Percentiles rank a stretch among this genome's conserved stretches.
These are phyloP conservation scores for Penicillium canariense DNA, from an alignment of 495 filamentous ascomycete species.

Conservation along the genomic window DNA sequence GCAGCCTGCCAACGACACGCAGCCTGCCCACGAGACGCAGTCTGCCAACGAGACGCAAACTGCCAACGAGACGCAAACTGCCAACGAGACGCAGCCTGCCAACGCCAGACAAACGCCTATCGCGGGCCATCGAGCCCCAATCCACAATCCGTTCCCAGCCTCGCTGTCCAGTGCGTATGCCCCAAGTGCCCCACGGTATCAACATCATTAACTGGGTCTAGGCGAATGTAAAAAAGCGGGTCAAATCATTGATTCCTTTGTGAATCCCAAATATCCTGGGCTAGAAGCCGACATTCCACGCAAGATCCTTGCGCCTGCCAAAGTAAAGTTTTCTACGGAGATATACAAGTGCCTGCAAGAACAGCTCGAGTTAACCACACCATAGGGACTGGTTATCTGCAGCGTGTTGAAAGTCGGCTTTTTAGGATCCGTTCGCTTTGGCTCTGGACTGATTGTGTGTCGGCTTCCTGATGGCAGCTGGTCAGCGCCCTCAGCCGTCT, in stretches of 20 bases:
- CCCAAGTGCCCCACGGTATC: not conserved
- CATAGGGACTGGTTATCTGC: slow-evolving; percentile 81
- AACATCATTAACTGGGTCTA: not conserved
- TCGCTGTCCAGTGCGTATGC: slow-evolving; percentile 15
- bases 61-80: not conserved
- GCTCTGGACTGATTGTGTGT: slow-evolving; percentile 90
- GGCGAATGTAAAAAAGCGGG: slow-evolving; percentile 23
- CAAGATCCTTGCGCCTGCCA: slow-evolving; percentile 16
- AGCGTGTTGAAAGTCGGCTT: slow-evolving; percentile 91
- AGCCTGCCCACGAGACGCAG: not conserved
- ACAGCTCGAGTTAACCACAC: not conserved
- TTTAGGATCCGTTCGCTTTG: slow-evolving; percentile 81
- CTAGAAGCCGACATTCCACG: slow-evolving; percentile 15
- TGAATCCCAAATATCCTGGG: slow-evolving; percentile 13
- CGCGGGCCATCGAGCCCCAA: slow-evolving; percentile 8
- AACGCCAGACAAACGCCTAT: not conserved
- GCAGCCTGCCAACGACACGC: not conserved
- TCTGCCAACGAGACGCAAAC: not conserved
- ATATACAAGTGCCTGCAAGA: not conserved
- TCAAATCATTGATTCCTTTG: slow-evolving; percentile 21
- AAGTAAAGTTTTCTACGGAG: slow-evolving; percentile 3
- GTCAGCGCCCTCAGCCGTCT: slow-evolving; percentile 90
- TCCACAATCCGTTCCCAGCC: slow-evolving; percentile 21
- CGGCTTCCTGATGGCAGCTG: slow-evolving; percentile 81
- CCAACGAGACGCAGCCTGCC: not conserved